phyloP scores from a whole-genome alignment of 2,329 filamentous ascomycete genomes.

The Exophiala xenobiotica region DNA sequence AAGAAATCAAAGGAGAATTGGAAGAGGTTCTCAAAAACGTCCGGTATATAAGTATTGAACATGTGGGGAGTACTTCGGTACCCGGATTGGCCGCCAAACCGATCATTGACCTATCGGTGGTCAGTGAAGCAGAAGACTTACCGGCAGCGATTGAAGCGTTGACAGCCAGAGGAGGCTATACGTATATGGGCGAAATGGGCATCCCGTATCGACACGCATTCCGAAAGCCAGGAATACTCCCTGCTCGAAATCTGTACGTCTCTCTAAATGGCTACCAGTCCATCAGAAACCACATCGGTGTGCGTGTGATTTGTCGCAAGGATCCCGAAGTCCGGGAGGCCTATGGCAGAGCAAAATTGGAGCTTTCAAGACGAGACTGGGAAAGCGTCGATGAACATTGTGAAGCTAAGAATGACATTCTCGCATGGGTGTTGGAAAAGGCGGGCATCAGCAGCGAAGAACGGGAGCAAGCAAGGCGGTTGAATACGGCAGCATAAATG shows the following conservation, averaged over 20 bases:
- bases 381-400: slow-evolving; percentile 24
- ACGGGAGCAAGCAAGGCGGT: slow-evolving; percentile 15
- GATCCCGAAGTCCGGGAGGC: slow-evolving; percentile 35
- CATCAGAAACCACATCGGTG: slow-evolving; percentile 40
- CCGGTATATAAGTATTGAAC: slow-evolving; percentile 34
- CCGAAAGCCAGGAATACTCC: slow-evolving; percentile 33
- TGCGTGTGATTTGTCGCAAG: slow-evolving; percentile 38
- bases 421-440: slow-evolving; percentile 21
- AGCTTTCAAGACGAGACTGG: slow-evolving; percentile 21
- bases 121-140: slow-evolving; percentile 33
- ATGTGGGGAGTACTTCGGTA: slow-evolving; percentile 41
- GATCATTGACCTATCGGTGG: slow-evolving; percentile 40
- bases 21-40: slow-evolving; percentile 19
- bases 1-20: slow-evolving; percentile 21
- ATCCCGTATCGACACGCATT: slow-evolving; percentile 39
- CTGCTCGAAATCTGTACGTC: slow-evolving; percentile 39
- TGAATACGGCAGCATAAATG: slow-evolving; percentile 16
- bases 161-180: slow-evolving; percentile 35
- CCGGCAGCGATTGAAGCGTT: slow-evolving; percentile 34
- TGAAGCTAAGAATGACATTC: slow-evolving; percentile 26
- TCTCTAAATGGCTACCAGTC: slow-evolving; percentile 37
- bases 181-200: slow-evolving; percentile 39
- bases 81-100: slow-evolving; percentile 38
- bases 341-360: slow-evolving; percentile 21
- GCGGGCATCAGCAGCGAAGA: slow-evolving; percentile 19